Percentiles rank a stretch among this genome's conserved stretches.
Evolutionary conservation across 345 rosid species (phyloP).

Genomic region (Populus alba): DNA sequence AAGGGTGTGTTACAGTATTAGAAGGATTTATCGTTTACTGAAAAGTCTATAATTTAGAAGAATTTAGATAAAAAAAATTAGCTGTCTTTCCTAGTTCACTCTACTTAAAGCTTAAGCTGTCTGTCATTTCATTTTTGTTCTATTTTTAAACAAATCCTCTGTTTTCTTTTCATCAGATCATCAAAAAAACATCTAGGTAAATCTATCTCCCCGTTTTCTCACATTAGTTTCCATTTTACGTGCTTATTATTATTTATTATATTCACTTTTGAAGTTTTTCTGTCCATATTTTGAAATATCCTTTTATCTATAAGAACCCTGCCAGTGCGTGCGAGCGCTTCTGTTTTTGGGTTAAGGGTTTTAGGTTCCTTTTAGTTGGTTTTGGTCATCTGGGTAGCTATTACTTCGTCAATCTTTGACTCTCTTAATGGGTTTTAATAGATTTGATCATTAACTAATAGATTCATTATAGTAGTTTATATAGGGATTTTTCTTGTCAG

Average conservation of each 20-base stretch:
- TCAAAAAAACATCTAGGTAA: constrained; percentile 25
- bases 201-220: neutral
- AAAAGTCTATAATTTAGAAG: too few relatives aligned
- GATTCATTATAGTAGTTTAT: neutral
- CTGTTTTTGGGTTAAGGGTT: constrained; percentile 4
- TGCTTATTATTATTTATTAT: neutral
- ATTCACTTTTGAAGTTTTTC: constrained; percentile 22
- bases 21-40: too few relatives aligned
- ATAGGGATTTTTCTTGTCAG: neutral
- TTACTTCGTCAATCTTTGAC: neutral
- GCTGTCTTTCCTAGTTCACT: too few relatives aligned
- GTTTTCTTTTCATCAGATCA: constrained; percentile 26
- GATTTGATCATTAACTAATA: constrained; percentile 1
- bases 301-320: constrained; percentile 26
- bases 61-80: neutral
- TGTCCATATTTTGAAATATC: constrained; percentile 48
- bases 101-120: too few relatives aligned
- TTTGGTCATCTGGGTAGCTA: constrained; percentile 23
- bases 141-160: constrained; percentile 6
- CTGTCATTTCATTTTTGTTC: neutral
- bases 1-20: too few relatives aligned
- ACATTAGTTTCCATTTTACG: neutral
- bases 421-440: neutral
- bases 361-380: constrained; percentile 20
- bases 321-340: neutral